Percentiles rank a stretch among this genome's conserved stretches.
phyloP scores from a whole-genome alignment of 305 asterid species.

The Lippia alba region DNA sequence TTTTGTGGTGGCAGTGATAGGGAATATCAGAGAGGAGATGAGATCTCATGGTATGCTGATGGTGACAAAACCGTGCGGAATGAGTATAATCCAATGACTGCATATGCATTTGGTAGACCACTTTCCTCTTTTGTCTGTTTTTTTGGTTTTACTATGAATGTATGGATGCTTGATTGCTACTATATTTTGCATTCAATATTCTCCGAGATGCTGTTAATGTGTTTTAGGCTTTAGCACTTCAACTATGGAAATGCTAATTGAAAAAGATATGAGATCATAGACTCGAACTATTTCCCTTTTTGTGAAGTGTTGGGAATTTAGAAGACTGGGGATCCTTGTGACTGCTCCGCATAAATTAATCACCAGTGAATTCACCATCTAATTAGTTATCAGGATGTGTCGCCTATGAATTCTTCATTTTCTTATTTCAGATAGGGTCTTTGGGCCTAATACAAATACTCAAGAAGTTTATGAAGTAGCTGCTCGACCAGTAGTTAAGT shows the following conservation, averaged over 20 bases:
- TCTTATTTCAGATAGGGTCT: conserved; percentile 67
- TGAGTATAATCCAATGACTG: conserved; percentile 78
- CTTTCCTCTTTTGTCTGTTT: conserved; percentile 8
- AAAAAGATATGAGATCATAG: conserved; percentile 15
- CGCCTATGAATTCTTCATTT: conserved; percentile 20
- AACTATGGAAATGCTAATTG: conserved; percentile 26
- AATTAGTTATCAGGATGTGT: conserved; percentile 23
- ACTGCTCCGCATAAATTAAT: not conserved
- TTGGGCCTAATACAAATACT: conserved; percentile 69
- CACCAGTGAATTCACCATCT: conserved; percentile 16
- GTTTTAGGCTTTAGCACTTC: conserved; percentile 4
- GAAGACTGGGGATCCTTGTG: not conserved
- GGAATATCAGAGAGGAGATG: conserved; percentile 91
- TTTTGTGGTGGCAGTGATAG: conserved; percentile 67
- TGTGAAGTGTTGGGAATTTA: not conserved
- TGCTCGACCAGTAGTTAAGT: conserved; percentile 87
- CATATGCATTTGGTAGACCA: conserved; percentile 80
- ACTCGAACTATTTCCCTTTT: not conserved
- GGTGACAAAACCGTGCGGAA: conserved; percentile 88
- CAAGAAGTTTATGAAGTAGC: conserved; percentile 93
- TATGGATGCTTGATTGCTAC: conserved; percentile 18
- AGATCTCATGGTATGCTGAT: conserved; percentile 86
- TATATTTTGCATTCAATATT: conserved; percentile 24
- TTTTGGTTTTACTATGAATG: conserved; percentile 7
- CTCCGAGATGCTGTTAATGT: conserved; percentile 28